Evolutionary conservation across 495 filamentous ascomycete species (phyloP), one percentile per base, ranked within the genome.

Genomic region (Podospora pseudocomata): DNA sequence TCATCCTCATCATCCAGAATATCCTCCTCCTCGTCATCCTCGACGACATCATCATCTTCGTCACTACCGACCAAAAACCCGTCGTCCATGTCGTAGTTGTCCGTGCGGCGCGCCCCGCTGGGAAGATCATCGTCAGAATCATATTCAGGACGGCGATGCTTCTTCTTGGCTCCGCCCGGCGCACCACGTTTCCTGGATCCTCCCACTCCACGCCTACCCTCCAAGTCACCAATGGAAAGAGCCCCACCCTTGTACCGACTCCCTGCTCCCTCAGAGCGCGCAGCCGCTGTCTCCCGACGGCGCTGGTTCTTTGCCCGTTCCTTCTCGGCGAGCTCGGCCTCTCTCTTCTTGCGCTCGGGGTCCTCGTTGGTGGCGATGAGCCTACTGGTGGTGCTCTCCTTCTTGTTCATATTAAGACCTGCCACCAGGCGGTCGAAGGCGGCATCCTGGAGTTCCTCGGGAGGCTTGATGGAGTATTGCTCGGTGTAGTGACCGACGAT

Each of bases 51-150:
- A 69, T 87, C 88, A 9, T 87, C 91, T 68, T 92, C 89, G 65
- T 91, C 91, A 71, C 90, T 92, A 49, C 85, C 85, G 11, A 91
- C 91, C 65, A 93, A 79, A 77, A 93, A 93, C 5, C 88, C 90
- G 71, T 93, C 91, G 27, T 92, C 90, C 73, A 89, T 86, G 69
- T 93, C 90, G 72, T 93, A 97, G 75, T 94, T 91, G 73, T 97
- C 92, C 70, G 92, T 86, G 23, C 86, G 84, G 19, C 84, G 85
- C 27, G 84, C 81, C 3, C 88, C 86, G 55, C 88, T 82, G 49
- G 87, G 86, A 2, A 89, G 87, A 66, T 86, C 86, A 67, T 87
- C 85, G 28, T 97, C 91, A 1, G 84, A 85, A 70, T 87, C 84
- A 53, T 87, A 86, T 56, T 86, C 84, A 3, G 83, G 78, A 11